phyloP scores from a whole-genome alignment of 1,139 yeast species.

The Yamadazyma atmosphaerica region DNA sequence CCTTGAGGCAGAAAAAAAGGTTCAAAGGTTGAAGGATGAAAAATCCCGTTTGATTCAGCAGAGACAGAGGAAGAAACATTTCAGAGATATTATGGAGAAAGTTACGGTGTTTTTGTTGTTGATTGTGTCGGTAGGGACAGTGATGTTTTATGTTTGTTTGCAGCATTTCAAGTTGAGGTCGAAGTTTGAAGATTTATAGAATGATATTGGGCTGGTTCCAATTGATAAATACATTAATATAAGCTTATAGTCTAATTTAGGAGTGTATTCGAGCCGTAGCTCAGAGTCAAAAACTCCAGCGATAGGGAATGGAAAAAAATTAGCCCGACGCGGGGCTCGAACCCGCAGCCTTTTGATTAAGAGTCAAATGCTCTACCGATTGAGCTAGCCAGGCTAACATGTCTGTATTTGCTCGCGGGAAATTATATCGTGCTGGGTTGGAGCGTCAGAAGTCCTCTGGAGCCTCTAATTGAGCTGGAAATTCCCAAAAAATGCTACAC shows the following conservation, averaged over 20 bases:
- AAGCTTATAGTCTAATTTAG: background rate
- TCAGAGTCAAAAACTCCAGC: too few species aligned
- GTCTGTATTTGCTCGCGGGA: too few species aligned
- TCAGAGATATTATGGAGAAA: constrained; percentile 16
- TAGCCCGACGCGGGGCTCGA: constrained; percentile 56
- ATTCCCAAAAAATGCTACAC: too few species aligned
- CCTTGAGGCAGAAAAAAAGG: constrained; percentile 14
- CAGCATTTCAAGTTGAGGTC: constrained; percentile 31
- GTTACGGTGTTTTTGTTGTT: constrained; percentile 22
- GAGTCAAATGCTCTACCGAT: constrained; percentile 50
- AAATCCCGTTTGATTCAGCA: constrained; percentile 10
- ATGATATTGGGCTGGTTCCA: background rate
- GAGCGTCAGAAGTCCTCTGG: too few species aligned
- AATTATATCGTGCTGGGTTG: too few species aligned
- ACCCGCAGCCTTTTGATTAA: constrained; percentile 53
- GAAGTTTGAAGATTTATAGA: constrained; percentile 2
- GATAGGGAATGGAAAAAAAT: too few species aligned
- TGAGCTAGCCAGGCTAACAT: constrained; percentile 50
- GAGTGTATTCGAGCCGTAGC: too few species aligned
- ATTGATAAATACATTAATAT: background rate
- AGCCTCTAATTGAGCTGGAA: too few species aligned
- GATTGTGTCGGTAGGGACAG: constrained; percentile 25
- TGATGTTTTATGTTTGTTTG: constrained; percentile 25
- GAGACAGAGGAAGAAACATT: constrained; percentile 12
- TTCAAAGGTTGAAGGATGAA: constrained; percentile 8